Percentiles rank a stretch among this genome's conserved stretches.
These are phyloP conservation scores for Lagerstroemia speciosa DNA, from an alignment of 345 rosid genomes.

Conservation along the genomic window DNA sequence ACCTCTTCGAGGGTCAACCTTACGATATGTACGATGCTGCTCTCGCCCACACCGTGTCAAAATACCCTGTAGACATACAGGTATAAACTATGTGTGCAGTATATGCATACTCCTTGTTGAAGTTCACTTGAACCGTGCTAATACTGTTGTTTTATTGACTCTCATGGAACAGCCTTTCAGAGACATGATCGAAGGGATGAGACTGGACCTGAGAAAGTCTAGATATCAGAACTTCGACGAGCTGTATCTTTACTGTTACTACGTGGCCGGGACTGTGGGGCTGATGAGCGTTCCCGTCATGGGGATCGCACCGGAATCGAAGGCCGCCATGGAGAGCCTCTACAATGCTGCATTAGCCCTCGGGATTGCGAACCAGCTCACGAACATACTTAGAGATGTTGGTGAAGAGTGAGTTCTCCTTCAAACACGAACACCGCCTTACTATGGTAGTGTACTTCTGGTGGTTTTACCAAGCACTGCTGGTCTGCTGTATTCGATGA, in stretches of 20 bases:
- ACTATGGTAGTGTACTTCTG: neutral
- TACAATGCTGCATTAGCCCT: constrained; percentile 44
- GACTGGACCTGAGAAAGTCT: constrained; percentile 34
- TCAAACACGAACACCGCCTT: neutral
- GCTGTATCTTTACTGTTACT: constrained; percentile 49
- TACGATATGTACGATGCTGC: constrained; percentile 46
- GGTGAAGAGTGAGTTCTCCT: constrained; percentile 43
- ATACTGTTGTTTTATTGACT: neutral
- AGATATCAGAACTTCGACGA: constrained; percentile 38
- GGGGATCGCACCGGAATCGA: constrained; percentile 44
- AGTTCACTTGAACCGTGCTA: neutral
- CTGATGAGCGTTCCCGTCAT: constrained; percentile 49
- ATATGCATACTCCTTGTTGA: too few species aligned
- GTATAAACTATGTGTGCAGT: constrained; percentile 12
- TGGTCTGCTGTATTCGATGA: neutral
- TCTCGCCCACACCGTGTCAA: constrained; percentile 31
- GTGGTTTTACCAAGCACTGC: neutral
- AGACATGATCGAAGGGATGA: constrained; percentile 54
- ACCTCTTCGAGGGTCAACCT: constrained; percentile 37
- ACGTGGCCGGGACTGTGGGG: constrained; percentile 51
- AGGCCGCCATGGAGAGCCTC: constrained; percentile 38
- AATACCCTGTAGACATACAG: constrained; percentile 47
- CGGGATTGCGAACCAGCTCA: constrained; percentile 50
- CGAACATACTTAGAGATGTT: constrained; percentile 49
- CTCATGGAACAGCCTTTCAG: constrained; percentile 30